Base-by-base conservation (phyloP, 2,329 filamentous ascomycete species). In the Nothomitra cinnamomea region DNA sequence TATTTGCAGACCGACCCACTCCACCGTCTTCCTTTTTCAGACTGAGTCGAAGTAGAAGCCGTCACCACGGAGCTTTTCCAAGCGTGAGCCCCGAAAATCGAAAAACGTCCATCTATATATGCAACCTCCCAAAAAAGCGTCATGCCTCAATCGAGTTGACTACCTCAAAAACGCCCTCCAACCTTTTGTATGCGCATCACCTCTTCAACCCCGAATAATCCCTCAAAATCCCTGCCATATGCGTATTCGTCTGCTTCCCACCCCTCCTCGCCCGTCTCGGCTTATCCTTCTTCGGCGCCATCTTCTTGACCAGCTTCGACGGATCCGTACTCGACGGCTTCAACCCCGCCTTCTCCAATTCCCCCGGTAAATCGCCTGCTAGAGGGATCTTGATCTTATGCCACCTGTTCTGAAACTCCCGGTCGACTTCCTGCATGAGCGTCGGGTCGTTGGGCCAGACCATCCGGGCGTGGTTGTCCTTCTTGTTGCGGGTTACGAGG, bases 361-460 rank as follows among this genome's bases (percentile, higher is more conserved):
- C 59, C n/a, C 53, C 58, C n/a, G 59, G 56, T 1, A 59, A 57
- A 13, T 57, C 58, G 8, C 54, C 59, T 48, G 57, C 42, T 7
- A 40, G 28, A 19, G 35, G 43, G 13, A 47, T 28, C 21, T n/a
- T 56, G 24, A 25, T 32, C 55, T 55, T 57, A 45, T 41, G 43
- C 47, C 51, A 51, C 28, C 54, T 10, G 22, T 10, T 25, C 65
- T 82, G 77, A 66, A 96, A 95, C 65, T 95, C 87, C 7, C 77
- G 70, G 63, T 95, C 88, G 60, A 96, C 82, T 36, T 71, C 66
- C 63, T 88, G 77, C 61, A 81, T 78, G 52, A 95, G 76, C 12
- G 80, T 82, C 13, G 87, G 78, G 61, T 95, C 87, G 66, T 98
- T 87, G 52, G 82, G 76, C 87, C 89, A 96, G 53, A 98, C 82